Evolutionary conservation across 306 rosid genomes (phyloP), one percentile per base, ranked within the genome.

Genomic region (Cajanus cajan): DNA sequence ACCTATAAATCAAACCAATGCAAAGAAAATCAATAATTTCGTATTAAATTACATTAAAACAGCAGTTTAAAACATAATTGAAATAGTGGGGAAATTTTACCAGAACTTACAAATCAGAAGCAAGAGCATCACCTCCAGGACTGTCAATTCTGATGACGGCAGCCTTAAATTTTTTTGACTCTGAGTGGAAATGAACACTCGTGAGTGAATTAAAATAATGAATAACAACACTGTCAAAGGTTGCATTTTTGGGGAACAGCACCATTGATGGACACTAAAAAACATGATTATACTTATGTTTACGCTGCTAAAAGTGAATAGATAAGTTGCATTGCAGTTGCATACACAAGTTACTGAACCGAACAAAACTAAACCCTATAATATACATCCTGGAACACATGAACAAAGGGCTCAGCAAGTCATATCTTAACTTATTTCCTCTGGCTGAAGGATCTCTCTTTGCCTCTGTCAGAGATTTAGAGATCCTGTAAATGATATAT

Each of bases 121-220:
- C 97, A 87, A 94, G 95, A 68, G 98, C 98, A 86, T 94, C 97
- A 82, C 97, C 98, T 85, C 98, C 98, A 61, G 98, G 97, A 85
- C 98, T 92, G 85, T 92, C 98, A 84, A 94, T 94, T 74, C 94
- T 89, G 84, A 94, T 92, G 66, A 92, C 86, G 65, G 94, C 97
- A 28, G 97, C 98, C 84, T 94, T 92, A 58, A 71, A 94, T 78
- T 71, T 55, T 88, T 91, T 90, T 36, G 97, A 91, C 78, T 83
- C 97, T 94, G 88, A 62, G 43, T 37, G 63, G 79, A 68, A 64
- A 82, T 68, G 44, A 84, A 72, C 12, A 73, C 52, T 40, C 68
- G 64, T n/a, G 47, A 63, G 28, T 70, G 45, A n/a, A 15, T 33
- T 63, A 58, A 81, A 69, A 70, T 14, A 71, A 41, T 2, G 19